Base-by-base conservation (phyloP, 2,329 filamentous ascomycete species). In the Xylaria sp. region DNA sequence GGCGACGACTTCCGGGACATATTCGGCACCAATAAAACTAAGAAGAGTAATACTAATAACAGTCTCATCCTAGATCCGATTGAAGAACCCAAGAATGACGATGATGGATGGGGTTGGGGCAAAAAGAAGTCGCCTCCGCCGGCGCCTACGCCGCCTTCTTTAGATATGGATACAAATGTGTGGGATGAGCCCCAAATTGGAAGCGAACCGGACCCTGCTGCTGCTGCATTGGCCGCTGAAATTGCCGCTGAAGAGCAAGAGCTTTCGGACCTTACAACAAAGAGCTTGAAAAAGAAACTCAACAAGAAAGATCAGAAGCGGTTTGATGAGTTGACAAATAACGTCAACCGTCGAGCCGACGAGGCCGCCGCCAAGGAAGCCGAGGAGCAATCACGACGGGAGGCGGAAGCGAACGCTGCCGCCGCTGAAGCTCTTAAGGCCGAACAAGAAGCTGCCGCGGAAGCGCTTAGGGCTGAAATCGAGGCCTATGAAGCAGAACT, bases 61-160 rank as follows among this genome's bases (percentile, higher is more conserved):
- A 73, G 70, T 54, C 71, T 77, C 63, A 79, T 78, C 64, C 76
- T 76, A 35, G 76, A 80, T 62, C 72, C 73, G 25, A 76, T 77
- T 44, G 79, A 82, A 64, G 80, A 82, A 60, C 77, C 79, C 13
- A 75, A 72, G 29, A 77, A 75, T 67, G 76, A 81, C 67, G 73
- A 77, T 40, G 75, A 77, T 55, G 72, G 75, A 75, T 81, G 77
- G 79, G 78, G 70, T 63, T 81, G 78, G 75, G 75, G 76, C 58
- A 76, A 58, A 68, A 71, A 54, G 67, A 80, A 80, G 67, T 80
- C 77, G 54, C 79, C 80, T 63, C 80, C 82, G 62, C 81, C 79
- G 66, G 78, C 77, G 55, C 81, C 82, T 40, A 82, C 80, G 41
- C 79, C 82, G 62, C 81, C 80, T 35, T 74, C 74, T 54, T 73